phyloP scores from a whole-genome alignment of 441 rosid genomes.

The Adansonia grandidieri region DNA sequence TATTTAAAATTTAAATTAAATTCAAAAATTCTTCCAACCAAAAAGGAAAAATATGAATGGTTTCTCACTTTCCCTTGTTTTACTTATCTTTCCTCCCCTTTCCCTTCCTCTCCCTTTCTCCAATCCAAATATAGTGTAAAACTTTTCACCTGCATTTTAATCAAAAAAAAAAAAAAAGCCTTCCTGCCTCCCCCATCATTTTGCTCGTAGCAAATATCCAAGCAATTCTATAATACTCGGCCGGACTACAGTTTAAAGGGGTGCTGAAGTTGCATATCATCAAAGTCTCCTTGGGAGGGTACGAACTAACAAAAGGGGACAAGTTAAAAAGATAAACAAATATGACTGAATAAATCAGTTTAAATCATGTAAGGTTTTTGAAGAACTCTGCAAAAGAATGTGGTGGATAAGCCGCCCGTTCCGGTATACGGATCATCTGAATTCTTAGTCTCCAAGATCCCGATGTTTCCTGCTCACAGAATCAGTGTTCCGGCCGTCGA shows the following conservation, averaged over 20 bases:
- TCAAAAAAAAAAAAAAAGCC: slow-evolving; percentile 49
- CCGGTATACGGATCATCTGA: slow-evolving; percentile 39
- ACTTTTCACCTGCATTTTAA: slow-evolving; percentile 55
- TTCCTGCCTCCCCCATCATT: slow-evolving; percentile 35
- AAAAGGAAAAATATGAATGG: too few relatives aligned
- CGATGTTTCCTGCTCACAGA: slow-evolving; percentile 35
- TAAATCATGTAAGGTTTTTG: slow-evolving; percentile 47
- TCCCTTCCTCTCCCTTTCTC: too few relatives aligned
- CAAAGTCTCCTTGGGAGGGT: slow-evolving; percentile 30
- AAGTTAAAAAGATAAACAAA: slow-evolving; percentile 20
- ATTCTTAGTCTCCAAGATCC: slow-evolving; percentile 33
- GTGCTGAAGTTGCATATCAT: slow-evolving; percentile 29
- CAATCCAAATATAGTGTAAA: neutral
- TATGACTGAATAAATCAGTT: slow-evolving; percentile 30
- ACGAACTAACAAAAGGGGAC: slow-evolving; percentile 23
- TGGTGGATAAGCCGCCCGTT: slow-evolving; percentile 40
- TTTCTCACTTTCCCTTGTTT: too few relatives aligned
- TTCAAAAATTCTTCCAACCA: too few relatives aligned
- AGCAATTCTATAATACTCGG: slow-evolving; percentile 36
- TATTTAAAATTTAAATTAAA: too few relatives aligned
- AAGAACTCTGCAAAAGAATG: slow-evolving; percentile 40
- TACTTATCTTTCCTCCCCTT: too few relatives aligned
- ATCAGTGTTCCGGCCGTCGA: slow-evolving; percentile 37
- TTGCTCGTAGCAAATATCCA: slow-evolving; percentile 28
- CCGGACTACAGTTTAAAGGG: slow-evolving; percentile 42